Evolutionary conservation across 257 asterid genomes (phyloP).

Genomic region (Nicotiana attenuata): DNA sequence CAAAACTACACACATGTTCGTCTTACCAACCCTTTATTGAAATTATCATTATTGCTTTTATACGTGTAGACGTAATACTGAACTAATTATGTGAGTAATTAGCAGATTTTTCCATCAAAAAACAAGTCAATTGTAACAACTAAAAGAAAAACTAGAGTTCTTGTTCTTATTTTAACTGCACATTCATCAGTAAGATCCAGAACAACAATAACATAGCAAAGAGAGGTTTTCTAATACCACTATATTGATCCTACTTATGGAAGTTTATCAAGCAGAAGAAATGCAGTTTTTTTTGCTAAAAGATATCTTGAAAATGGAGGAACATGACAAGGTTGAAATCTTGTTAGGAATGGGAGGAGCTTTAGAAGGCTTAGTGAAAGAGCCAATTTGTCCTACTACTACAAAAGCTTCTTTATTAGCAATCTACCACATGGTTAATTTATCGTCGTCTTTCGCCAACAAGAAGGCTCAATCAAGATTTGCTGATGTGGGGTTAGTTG

Average conservation of each 20-base stretch:
- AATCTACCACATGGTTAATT: constrained; percentile 27
- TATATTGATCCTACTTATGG: constrained; percentile 10
- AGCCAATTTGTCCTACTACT: constrained; percentile 40
- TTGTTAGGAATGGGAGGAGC: constrained; percentile 23
- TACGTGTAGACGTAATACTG: not conserved
- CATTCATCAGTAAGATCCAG: no score
- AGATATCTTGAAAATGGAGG: constrained; percentile 12
- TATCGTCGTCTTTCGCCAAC: not conserved
- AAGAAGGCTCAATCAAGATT: constrained; percentile 1
- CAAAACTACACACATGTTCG: not conserved
- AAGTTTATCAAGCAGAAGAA: constrained; percentile 18
- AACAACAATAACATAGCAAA: no score
- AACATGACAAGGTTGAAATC: not conserved
- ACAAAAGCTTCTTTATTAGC: constrained; percentile 42
- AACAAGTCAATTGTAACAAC: not conserved
- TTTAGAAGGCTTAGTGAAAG: constrained; percentile 37
- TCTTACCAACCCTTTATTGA: not conserved
- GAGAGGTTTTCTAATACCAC: not conserved
- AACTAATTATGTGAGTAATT: not conserved
- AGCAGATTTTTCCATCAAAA: not conserved
- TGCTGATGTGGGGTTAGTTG: constrained; percentile 31
- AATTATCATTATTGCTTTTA: not conserved
- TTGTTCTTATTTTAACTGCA: no score
- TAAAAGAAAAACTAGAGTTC: not conserved
- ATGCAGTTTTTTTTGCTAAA: constrained; percentile 24